Conservation (phyloP, 176 grass and related monocot genomes). For the Urochloa ruziziensis region DNA sequence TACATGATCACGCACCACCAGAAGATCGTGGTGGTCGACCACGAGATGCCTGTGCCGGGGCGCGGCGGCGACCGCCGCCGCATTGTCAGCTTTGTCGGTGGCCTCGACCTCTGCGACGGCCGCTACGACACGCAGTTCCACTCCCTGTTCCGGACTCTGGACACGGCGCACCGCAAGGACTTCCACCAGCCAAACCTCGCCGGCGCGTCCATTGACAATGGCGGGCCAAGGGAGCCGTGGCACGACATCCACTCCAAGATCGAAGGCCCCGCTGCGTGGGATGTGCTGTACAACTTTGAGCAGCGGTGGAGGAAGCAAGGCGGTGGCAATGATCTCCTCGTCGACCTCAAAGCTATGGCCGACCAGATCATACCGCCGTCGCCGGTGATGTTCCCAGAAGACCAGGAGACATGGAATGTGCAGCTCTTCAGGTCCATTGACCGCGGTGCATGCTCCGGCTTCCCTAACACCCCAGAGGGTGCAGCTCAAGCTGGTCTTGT, state of each 20-base stretch:
- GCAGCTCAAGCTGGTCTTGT: conserved; percentile 72
- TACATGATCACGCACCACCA: conserved; percentile 86
- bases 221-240: conserved; percentile 88
- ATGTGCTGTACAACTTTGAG: conserved; percentile 87
- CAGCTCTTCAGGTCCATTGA: conserved; percentile 91
- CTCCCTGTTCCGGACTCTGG: conserved; percentile 80
- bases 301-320: conserved; percentile 92
- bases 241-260: conserved; percentile 82
- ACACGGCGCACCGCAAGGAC: conserved; percentile 66
- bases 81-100: conserved; percentile 82
- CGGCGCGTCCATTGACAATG: conserved; percentile 40
- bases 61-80: conserved; percentile 37
- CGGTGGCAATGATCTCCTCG: conserved; percentile 40
- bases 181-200: conserved; percentile 77
- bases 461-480: conserved; percentile 65
- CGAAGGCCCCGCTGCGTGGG: conserved; percentile 86
- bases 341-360: conserved; percentile 51
- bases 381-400: conserved; percentile 62
- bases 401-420: conserved; percentile 75
- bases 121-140: conserved; percentile 89
- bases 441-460: conserved; percentile 62
- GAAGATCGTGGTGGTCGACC: conserved; percentile 84
- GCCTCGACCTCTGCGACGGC: conserved; percentile 87
- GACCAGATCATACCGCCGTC: conserved; percentile 73
- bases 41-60: conserved; percentile 90